Evolutionary conservation across 306 rosid species (phyloP).

Genomic region (Herpetospermum pedunculosum): DNA sequence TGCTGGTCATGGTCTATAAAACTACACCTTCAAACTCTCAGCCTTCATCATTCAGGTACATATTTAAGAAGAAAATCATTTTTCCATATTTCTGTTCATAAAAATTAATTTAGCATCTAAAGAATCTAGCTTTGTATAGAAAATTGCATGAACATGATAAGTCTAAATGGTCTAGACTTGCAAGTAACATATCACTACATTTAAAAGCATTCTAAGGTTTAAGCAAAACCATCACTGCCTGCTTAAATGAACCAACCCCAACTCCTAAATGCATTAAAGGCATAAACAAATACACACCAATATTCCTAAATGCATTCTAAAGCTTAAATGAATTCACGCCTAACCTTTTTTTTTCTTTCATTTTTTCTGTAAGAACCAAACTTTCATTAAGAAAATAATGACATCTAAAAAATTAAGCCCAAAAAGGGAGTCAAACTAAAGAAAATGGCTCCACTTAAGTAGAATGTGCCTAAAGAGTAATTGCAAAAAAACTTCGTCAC

Average conservation of each 20-base stretch:
- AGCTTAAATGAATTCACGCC: background rate
- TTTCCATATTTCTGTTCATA: background rate
- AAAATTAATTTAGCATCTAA: background rate
- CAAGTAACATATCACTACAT: no score
- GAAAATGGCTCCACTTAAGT: no score
- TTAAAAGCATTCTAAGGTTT: background rate
- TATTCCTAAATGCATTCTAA: no score
- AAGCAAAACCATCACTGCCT: background rate
- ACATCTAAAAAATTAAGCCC: no score
- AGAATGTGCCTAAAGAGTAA: no score
- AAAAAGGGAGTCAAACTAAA: no score
- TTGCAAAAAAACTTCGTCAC: no score
- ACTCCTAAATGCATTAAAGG: background rate
- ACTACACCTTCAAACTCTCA: background rate
- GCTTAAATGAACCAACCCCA: background rate
- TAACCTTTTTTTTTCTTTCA: no score
- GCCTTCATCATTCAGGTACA: constrained; percentile 3
- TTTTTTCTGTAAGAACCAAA: no score
- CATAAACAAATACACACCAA: no score
- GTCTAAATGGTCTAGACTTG: no score
- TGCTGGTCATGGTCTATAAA: background rate
- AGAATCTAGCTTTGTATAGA: background rate
- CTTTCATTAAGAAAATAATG: no score
- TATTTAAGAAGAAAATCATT: background rate
- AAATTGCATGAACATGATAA: background rate